Base-by-base conservation (phyloP, 2,329 filamentous ascomycete genomes). In the Thelonectria discophora region DNA sequence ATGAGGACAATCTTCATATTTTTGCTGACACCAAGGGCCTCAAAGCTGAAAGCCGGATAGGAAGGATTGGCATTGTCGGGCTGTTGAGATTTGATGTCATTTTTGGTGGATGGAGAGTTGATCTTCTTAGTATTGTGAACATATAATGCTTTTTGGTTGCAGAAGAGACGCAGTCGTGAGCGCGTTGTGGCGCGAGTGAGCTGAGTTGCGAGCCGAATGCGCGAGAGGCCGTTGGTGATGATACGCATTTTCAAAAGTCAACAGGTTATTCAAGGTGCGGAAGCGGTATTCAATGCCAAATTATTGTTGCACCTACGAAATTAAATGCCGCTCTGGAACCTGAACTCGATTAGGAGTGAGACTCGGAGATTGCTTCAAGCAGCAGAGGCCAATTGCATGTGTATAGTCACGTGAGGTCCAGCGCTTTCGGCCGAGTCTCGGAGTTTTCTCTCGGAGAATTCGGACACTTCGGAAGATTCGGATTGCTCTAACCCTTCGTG, bases 1-100 rank as follows among this genome's bases (percentile, higher is more conserved):
- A 75, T 52, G 5, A 75, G 37, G 10, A 65, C 45, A 2, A 74
- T 30, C 17, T 59, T 75, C 63, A 71, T 71, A 17, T 68, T 70
- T 24, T 63, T 74, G 60, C 73, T 69, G 5, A 76, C 51, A 3
- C 75, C 74, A 0, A 76, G 46, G 5, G 66, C 67, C 3, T 72
- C 51, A 6, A 76, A 32, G 21, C 60, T 74, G 30, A 75, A 72
- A 1, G 59, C 55, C 9, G 72, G 71, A 9, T 70, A 64, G 0
- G 66, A 58, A 1, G 65, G 67, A 37, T 71, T 67, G 12, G 17
- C 20, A 34, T 39, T 46, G 6, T 18, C 15, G 8, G 45, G 18
- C 15, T 45, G 24, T 13, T 58, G 18, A 13, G 55, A 10, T 2
- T 34, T 13, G 5, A 30, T 7, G 3, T 10, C n/a, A 12, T 37